Evolutionary conservation across 805 yeast species (phyloP).

Genomic region (Metschnikowia sp.): DNA sequence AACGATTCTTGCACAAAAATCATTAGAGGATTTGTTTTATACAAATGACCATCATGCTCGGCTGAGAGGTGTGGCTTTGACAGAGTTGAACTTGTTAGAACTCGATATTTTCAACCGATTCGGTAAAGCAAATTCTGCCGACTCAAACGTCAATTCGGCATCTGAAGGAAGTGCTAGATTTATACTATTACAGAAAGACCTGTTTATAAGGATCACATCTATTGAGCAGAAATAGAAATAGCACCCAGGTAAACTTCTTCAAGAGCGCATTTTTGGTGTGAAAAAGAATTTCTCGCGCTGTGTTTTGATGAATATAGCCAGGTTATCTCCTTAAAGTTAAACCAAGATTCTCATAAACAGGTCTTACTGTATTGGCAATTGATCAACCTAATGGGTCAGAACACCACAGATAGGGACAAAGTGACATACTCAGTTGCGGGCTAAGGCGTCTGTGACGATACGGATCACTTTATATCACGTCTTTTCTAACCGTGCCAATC

Average conservation of each 20-base stretch:
- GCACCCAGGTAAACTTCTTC: too few species aligned
- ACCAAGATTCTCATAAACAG: too few species aligned
- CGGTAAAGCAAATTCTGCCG: constrained; percentile 32
- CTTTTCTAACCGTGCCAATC: too few species aligned
- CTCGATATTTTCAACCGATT: constrained; percentile 81
- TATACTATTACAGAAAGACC: constrained; percentile 22
- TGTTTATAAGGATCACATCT: too few species aligned
- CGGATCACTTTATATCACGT: too few species aligned
- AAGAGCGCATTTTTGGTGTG: too few species aligned
- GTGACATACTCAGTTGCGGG: constrained; percentile 1
- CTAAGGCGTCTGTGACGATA: not conserved
- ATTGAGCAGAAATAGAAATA: too few species aligned
- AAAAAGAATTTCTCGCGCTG: too few species aligned
- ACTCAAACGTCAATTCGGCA: constrained; percentile 25
- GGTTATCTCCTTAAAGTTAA: too few species aligned
- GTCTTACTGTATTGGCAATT: constrained; percentile 33
- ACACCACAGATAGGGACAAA: constrained; percentile 16
- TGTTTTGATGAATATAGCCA: too few species aligned
- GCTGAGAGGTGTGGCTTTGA: constrained; percentile 87
- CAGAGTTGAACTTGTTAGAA: constrained; percentile 82
- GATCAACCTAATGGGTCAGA: constrained; percentile 40
- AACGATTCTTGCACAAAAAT: constrained; percentile 86
- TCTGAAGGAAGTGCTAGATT: constrained; percentile 36
- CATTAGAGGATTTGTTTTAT: constrained; percentile 89
- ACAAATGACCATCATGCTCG: constrained; percentile 92